Evolutionary conservation across 2,329 filamentous ascomycete genomes (phyloP).

Genomic region (Nemania sp.): DNA sequence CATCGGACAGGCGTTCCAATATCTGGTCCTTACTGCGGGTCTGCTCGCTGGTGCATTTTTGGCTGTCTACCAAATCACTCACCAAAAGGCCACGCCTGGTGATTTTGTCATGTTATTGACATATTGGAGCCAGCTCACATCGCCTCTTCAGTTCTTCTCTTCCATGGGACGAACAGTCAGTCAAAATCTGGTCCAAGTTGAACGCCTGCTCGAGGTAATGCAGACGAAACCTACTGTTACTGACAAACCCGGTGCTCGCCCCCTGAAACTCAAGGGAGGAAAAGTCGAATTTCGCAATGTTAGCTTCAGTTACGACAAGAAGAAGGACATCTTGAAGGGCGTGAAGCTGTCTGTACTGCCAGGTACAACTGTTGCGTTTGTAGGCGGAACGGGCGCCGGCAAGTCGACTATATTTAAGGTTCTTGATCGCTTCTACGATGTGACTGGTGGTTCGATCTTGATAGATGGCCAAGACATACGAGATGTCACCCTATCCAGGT

Average conservation of each 20-base stretch:
- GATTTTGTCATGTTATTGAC: slow-evolving; percentile 72
- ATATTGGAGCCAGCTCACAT: slow-evolving; percentile 74
- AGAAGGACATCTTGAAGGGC: slow-evolving; percentile 59
- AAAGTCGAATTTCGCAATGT: slow-evolving; percentile 59
- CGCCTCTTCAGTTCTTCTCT: slow-evolving; percentile 71
- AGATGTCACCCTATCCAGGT: slow-evolving; percentile 45
- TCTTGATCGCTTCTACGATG: slow-evolving; percentile 56
- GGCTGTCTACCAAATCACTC: slow-evolving; percentile 67
- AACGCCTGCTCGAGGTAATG: slow-evolving; percentile 62
- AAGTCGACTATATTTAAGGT: slow-evolving; percentile 55
- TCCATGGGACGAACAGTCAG: slow-evolving; percentile 59
- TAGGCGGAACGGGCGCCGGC: slow-evolving; percentile 61
- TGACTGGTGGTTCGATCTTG: slow-evolving; percentile 48
- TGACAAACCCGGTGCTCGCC: slow-evolving; percentile 54
- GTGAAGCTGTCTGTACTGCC: slow-evolving; percentile 55
- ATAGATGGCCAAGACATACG: slow-evolving; percentile 51
- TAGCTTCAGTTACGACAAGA: slow-evolving; percentile 62
- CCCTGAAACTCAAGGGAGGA: slow-evolving; percentile 55
- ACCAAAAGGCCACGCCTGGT: slow-evolving; percentile 62
- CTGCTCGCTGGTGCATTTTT: slow-evolving; percentile 66
- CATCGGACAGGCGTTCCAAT: slow-evolving; percentile 58
- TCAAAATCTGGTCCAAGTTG: slow-evolving; percentile 59
- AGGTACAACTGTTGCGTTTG: slow-evolving; percentile 61
- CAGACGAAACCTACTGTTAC: slow-evolving; percentile 58
- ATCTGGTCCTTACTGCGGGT: slow-evolving; percentile 68